These are phyloP conservation scores for Picea engelmannii DNA, from an alignment of 83 land plant species.

Conservation along the genomic window DNA sequence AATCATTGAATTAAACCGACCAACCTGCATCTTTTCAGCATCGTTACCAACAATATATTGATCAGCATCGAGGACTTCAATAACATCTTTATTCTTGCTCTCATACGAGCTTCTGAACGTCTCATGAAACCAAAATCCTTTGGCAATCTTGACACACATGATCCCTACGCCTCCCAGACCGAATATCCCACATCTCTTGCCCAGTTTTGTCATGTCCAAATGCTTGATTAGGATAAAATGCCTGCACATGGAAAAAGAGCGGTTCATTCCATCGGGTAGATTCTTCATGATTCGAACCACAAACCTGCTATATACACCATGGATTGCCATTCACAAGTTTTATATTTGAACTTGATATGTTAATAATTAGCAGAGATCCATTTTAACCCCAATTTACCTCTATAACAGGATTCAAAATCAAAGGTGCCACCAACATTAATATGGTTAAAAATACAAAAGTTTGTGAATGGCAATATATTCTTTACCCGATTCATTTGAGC, in stretches of 20 bases:
- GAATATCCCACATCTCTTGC: conserved; percentile 70
- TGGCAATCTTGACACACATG: conserved; percentile 93
- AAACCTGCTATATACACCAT: conserved; percentile 41
- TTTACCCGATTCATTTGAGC: too few species aligned
- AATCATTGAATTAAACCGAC: background rate
- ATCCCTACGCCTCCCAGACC: conserved; percentile 99
- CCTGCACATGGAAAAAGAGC: too few species aligned
- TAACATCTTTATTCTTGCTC: conserved; percentile 73
- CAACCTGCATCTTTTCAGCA: conserved; percentile 48
- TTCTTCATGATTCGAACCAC: conserved; percentile 79
- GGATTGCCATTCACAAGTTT: too few species aligned
- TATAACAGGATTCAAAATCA: too few species aligned
- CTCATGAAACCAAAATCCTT: conserved; percentile 92
- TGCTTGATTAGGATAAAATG: too few species aligned
- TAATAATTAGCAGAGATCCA: too few species aligned
- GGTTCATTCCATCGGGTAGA: conserved; percentile 77
- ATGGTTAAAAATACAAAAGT: too few species aligned
- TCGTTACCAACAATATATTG: conserved; percentile 81
- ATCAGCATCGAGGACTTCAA: conserved; percentile 84
- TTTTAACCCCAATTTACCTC: too few species aligned
- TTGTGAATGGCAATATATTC: too few species aligned
- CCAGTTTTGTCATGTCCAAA: conserved; percentile 56
- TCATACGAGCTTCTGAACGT: conserved; percentile 88
- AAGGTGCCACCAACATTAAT: too few species aligned
- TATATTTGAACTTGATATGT: too few species aligned